Evolutionary conservation across 768 basidiomycete species (phyloP).

Genomic region (Galerina marginata): DNA sequence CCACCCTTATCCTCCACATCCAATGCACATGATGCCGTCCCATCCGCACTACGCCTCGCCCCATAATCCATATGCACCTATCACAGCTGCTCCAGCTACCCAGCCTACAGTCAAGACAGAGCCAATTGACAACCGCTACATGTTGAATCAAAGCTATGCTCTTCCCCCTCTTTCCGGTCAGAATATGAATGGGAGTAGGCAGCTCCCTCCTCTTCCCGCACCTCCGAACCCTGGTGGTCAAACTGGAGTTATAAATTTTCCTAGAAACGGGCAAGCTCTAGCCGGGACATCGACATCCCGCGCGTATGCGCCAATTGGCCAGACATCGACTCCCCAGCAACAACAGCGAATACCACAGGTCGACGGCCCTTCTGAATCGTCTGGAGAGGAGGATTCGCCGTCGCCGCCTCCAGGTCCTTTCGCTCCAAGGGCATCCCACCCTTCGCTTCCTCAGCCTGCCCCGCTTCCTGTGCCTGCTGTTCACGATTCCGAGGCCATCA

Average conservation of each 20-base stretch:
- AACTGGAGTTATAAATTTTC: slow-evolving; percentile 62
- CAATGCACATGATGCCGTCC: slow-evolving; percentile 62
- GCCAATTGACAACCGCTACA: slow-evolving; percentile 72
- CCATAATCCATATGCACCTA: slow-evolving; percentile 58
- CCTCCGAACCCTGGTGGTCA: slow-evolving; percentile 62
- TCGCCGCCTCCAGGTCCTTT: slow-evolving; percentile 71
- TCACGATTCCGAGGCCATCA: slow-evolving; percentile 84
- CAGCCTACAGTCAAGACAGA: slow-evolving; percentile 73
- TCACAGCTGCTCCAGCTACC: slow-evolving; percentile 39
- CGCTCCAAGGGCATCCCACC: slow-evolving; percentile 74
- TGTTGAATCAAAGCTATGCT: slow-evolving; percentile 59
- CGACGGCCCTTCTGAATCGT: slow-evolving; percentile 81
- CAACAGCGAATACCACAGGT: slow-evolving; percentile 70
- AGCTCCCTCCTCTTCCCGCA: slow-evolving; percentile 47
- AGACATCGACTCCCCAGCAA: slow-evolving; percentile 28
- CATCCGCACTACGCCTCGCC: slow-evolving; percentile 49
- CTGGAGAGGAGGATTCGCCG: slow-evolving; percentile 62
- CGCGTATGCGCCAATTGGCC: slow-evolving; percentile 30
- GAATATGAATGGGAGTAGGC: slow-evolving; percentile 55
- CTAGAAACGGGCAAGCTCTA: slow-evolving; percentile 39
- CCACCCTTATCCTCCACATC: slow-evolving; percentile 62
- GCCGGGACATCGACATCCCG: slow-evolving; percentile 28
- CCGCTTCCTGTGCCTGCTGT: slow-evolving; percentile 36
- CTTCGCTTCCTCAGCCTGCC: slow-evolving; percentile 74
- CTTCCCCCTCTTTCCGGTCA: slow-evolving; percentile 72